A percentile compares a stretch with the other conserved stretches of the same genome.
Conservation (phyloP, 2,329 filamentous ascomycete genomes). For the Calonectria crousiana region DNA sequence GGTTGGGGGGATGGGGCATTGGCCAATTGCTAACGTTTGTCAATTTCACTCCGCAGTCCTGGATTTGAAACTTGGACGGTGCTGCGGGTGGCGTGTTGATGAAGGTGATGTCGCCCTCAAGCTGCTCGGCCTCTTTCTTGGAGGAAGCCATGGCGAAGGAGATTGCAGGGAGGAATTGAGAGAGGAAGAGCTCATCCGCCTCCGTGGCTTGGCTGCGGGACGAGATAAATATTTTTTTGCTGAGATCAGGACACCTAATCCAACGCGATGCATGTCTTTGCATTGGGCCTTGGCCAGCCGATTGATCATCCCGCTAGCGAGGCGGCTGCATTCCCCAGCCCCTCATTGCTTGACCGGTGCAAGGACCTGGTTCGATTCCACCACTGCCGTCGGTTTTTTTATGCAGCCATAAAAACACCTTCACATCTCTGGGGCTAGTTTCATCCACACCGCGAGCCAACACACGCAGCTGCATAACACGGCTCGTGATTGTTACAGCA, state of each 20-base stretch:
- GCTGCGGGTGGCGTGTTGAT: not conserved
- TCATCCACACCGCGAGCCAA: not conserved
- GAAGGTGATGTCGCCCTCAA: constrained; percentile 1
- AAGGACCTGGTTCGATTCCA: not conserved
- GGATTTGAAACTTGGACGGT: not conserved
- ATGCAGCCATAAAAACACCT: not conserved
- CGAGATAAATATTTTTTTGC: not conserved
- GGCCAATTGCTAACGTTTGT: not conserved
- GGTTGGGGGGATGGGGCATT: not conserved
- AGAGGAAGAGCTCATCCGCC: not conserved
- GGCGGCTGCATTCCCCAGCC: not conserved
- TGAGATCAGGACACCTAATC: not conserved
- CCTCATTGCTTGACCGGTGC: not conserved
- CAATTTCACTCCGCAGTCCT: not conserved
- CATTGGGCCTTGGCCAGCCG: not conserved
- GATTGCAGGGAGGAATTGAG: too few species aligned
- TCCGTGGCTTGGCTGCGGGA: not conserved
- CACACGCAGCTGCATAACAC: not conserved
- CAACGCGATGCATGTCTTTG: not conserved
- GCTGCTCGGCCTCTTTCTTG: not conserved
- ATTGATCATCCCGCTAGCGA: not conserved
- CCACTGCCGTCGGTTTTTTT: not conserved
- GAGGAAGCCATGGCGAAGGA: not conserved
- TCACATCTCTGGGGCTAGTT: not conserved
- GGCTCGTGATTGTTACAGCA: not conserved